Evolutionary conservation across 768 basidiomycete species (phyloP).

Genomic region (Cystobasidium tubakii): DNA sequence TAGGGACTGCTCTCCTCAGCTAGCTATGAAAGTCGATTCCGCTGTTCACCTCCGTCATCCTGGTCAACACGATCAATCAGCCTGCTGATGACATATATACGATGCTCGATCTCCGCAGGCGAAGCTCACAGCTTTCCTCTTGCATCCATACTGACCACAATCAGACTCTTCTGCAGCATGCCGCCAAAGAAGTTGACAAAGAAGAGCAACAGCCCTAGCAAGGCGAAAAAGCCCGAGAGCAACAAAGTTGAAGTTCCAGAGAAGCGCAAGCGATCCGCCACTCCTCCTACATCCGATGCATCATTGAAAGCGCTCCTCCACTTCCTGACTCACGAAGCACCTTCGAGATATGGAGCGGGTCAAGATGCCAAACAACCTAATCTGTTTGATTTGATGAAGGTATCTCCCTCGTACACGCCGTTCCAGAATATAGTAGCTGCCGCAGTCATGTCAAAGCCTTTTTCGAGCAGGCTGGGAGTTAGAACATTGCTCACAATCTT

Average conservation of each 20-base stretch:
- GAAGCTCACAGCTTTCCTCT: neutral
- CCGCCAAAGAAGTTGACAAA: neutral
- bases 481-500: constrained; percentile 22
- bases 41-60: too few species aligned
- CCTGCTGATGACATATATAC: too few species aligned
- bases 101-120: too few species aligned
- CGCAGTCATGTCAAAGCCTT: constrained; percentile 22
- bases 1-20: too few species aligned
- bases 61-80: too few species aligned
- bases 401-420: constrained; percentile 4
- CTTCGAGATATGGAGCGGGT: neutral
- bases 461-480: constrained; percentile 21
- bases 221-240: neutral
- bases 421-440: constrained; percentile 24
- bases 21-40: too few species aligned
- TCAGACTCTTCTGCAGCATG: neutral
- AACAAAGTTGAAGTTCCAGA: neutral
- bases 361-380: constrained; percentile 23
- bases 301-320: neutral
- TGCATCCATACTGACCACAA: neutral
- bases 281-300: neutral
- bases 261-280: constrained; percentile 3
- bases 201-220: neutral
- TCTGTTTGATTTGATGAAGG: constrained; percentile 24
- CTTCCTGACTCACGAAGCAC: constrained; percentile 16